Conservation (phyloP, 768 basidiomycete species). For the Amyloporia xantha region DNA sequence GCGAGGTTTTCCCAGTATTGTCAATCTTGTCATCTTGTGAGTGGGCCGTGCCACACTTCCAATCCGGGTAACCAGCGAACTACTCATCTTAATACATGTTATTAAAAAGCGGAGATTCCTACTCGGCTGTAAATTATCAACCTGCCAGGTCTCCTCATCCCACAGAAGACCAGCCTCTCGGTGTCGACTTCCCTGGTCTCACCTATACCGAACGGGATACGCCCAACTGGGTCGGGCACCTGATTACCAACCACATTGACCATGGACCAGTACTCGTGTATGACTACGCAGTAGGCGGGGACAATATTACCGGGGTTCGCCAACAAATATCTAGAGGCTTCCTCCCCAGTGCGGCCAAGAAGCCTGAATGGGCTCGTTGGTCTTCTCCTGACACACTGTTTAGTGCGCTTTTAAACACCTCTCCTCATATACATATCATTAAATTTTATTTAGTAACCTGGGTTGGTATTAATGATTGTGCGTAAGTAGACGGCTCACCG, state of each 20-base stretch:
- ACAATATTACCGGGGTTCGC: conserved; percentile 35
- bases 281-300: conserved; percentile 52
- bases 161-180: conserved; percentile 38
- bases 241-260: conserved; percentile 33
- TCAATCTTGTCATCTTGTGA: conserved; percentile 48
- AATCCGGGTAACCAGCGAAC: neutral
- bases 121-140: conserved; percentile 34
- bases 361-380: conserved; percentile 23
- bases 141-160: conserved; percentile 22
- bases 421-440: neutral
- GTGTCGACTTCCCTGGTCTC: conserved; percentile 42
- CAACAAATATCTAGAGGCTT: conserved; percentile 36
- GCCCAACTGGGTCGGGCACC: conserved; percentile 60
- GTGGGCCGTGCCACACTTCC: conserved; percentile 14
- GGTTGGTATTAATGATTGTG: conserved; percentile 66
- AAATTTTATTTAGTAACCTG: conserved; percentile 48
- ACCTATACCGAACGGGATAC: conserved; percentile 40
- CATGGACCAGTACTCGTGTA: conserved; percentile 35
- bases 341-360: conserved; percentile 24
- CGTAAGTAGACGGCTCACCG: conserved; percentile 31
- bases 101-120: conserved; percentile 54
- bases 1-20: conserved; percentile 37
- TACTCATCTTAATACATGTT: neutral
- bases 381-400: conserved; percentile 20
- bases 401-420: conserved; percentile 10